phyloP scores from a whole-genome alignment of 2,329 filamentous ascomycete genomes.

The Alternaria dauci region DNA sequence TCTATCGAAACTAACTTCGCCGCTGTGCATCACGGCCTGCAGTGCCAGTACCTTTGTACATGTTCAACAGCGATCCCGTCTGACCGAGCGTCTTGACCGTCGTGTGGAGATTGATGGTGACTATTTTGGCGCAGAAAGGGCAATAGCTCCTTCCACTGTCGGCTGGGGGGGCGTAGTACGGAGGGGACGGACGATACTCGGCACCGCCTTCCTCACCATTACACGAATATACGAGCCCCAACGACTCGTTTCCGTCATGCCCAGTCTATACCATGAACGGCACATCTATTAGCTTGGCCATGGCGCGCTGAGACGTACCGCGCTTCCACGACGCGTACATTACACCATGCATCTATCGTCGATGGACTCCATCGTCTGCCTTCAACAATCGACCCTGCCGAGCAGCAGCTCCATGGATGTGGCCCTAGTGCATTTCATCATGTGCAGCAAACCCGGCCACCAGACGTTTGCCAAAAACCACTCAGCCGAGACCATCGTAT shows the following conservation, averaged over 20 bases:
- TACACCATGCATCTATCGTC: constrained; percentile 35
- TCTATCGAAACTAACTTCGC: constrained; percentile 21
- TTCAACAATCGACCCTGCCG: constrained; percentile 33
- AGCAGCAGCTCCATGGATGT: constrained; percentile 27
- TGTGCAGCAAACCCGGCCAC: constrained; percentile 28
- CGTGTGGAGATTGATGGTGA: constrained; percentile 40
- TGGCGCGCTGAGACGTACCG: constrained; percentile 48
- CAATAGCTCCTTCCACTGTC: constrained; percentile 29
- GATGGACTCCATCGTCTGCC: constrained; percentile 34
- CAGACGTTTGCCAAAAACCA: constrained; percentile 18
- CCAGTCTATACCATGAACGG: constrained; percentile 38
- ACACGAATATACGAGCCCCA: constrained; percentile 30
- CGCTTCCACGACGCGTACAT: constrained; percentile 43
- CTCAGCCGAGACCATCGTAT: constrained; percentile 18
- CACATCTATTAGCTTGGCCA: constrained; percentile 43
- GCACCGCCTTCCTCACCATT: constrained; percentile 31
- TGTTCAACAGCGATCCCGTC: constrained; percentile 17
- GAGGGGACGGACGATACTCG: constrained; percentile 32
- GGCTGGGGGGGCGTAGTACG: constrained; percentile 33
- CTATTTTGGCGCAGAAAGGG: constrained; percentile 33
- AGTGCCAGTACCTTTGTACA: constrained; percentile 10
- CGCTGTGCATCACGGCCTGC: constrained; percentile 24
- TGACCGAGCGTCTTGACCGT: constrained; percentile 27
- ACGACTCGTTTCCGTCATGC: constrained; percentile 29
- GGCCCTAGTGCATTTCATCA: constrained; percentile 31